Evolutionary conservation across 2,329 filamentous ascomycete species (phyloP).

Genomic region (Gyromitra esculenta): DNA sequence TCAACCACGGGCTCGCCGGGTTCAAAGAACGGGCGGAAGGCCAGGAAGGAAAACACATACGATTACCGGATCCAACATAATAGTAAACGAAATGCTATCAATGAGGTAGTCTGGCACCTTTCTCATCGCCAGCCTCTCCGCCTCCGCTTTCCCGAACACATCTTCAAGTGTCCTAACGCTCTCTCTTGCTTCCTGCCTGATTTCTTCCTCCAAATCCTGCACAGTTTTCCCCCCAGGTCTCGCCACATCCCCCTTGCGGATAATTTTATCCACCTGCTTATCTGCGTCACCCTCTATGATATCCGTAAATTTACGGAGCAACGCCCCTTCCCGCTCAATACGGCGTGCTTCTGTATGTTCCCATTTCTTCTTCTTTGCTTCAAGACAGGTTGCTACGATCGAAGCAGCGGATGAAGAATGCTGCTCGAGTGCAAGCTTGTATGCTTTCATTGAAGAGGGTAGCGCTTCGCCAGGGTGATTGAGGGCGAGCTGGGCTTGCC

Average conservation of each 20-base stretch:
- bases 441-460: constrained; percentile 74
- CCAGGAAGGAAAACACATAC: constrained; percentile 58
- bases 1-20: background rate
- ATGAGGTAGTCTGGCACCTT: constrained; percentile 79
- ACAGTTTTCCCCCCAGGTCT: background rate
- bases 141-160: constrained; percentile 67
- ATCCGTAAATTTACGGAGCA: constrained; percentile 70
- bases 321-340: constrained; percentile 66
- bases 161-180: constrained; percentile 60
- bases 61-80: constrained; percentile 74
- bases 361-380: constrained; percentile 87
- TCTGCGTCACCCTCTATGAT: constrained; percentile 65
- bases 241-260: constrained; percentile 15
- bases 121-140: constrained; percentile 63
- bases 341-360: constrained; percentile 75
- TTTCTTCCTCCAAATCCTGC: constrained; percentile 45
- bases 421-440: constrained; percentile 72
- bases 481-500: constrained; percentile 82
- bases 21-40: background rate
- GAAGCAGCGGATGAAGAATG: constrained; percentile 74
- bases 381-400: constrained; percentile 77
- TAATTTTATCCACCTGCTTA: constrained; percentile 59
- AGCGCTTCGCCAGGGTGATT: constrained; percentile 78
- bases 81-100: constrained; percentile 77
- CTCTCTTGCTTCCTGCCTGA: constrained; percentile 62